phyloP scores from a whole-genome alignment of 495 filamentous ascomycete genomes.

The Bryoglossum gracile region DNA sequence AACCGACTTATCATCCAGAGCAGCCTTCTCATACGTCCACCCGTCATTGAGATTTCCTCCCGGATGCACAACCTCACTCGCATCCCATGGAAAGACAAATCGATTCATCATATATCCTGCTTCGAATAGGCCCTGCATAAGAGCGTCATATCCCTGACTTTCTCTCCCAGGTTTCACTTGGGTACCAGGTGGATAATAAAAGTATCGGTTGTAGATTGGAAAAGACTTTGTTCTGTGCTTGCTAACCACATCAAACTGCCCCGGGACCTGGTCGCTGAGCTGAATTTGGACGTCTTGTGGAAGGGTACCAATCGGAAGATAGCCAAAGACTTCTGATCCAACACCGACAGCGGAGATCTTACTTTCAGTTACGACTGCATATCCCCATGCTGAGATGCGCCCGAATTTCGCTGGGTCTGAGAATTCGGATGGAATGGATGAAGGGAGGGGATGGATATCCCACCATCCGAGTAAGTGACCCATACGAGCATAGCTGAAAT shows the following conservation, averaged over 20 bases:
- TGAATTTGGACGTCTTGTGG: conserved; percentile 28
- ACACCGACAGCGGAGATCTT: conserved; percentile 29
- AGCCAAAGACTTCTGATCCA: conserved; percentile 32
- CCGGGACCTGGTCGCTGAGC: conserved; percentile 8
- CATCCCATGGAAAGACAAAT: conserved; percentile 37
- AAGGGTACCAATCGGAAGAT: conserved; percentile 35
- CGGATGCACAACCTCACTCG: conserved; percentile 31
- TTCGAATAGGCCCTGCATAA: conserved; percentile 36
- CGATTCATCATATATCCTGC: conserved; percentile 41
- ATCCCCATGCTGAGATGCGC: conserved; percentile 51
- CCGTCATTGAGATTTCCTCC: conserved; percentile 19
- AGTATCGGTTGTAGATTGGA: conserved; percentile 48
- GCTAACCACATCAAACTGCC: conserved; percentile 37
- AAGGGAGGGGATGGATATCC: conserved; percentile 31
- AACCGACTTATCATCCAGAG: conserved; percentile 31
- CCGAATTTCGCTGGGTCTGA: conserved; percentile 42
- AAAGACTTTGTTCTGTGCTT: conserved; percentile 37
- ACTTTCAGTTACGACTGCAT: conserved; percentile 41
- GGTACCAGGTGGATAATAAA: conserved; percentile 22
- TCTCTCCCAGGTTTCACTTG: conserved; percentile 16
- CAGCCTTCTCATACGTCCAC: conserved; percentile 38
- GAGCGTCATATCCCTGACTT: conserved; percentile 33
- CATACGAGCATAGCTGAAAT: conserved; percentile 44
- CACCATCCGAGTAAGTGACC: conserved; percentile 45
- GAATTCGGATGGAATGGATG: conserved; percentile 41